phyloP scores from a whole-genome alignment of 192 early-diverging fungal species.

The Backusella tuberculispora region DNA sequence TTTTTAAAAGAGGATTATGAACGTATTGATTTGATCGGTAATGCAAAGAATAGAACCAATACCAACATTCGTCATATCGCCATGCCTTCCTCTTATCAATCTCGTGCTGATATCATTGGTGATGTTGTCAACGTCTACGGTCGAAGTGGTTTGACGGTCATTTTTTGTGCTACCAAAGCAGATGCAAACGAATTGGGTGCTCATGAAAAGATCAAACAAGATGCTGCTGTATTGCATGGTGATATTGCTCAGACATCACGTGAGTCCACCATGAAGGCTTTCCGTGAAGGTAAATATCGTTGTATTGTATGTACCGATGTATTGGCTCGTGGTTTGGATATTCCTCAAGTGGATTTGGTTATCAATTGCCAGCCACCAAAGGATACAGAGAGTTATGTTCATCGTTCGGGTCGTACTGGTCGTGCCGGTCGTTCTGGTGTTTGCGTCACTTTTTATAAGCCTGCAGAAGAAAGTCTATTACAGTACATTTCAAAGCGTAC shows the following conservation, averaged over 20 bases:
- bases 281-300: constrained; percentile 82
- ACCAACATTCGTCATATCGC: constrained; percentile 85
- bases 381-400: constrained; percentile 94
- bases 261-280: constrained; percentile 82
- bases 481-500: constrained; percentile 76
- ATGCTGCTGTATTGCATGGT: constrained; percentile 83
- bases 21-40: constrained; percentile 83
- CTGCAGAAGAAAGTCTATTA: constrained; percentile 82
- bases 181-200: constrained; percentile 83
- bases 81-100: constrained; percentile 86
- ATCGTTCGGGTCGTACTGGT: constrained; percentile 93
- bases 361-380: constrained; percentile 95
- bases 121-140: constrained; percentile 95
- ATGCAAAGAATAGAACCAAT: constrained; percentile 87
- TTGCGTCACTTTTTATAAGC: constrained; percentile 94
- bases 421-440: constrained; percentile 87
- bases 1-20: constrained; percentile 64
- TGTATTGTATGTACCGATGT: constrained; percentile 95
- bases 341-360: constrained; percentile 95
- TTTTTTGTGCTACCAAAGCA: constrained; percentile 95
- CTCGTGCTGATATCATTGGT: constrained; percentile 88
- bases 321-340: constrained; percentile 93
- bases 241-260: constrained; percentile 82
- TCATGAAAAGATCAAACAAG: constrained; percentile 76
- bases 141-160: constrained; percentile 79